A percentile compares a stretch with the other conserved stretches of the same genome.
These are phyloP conservation scores for Astraeus odoratus DNA, from an alignment of 768 basidiomycete genomes.

Conservation along the genomic window DNA sequence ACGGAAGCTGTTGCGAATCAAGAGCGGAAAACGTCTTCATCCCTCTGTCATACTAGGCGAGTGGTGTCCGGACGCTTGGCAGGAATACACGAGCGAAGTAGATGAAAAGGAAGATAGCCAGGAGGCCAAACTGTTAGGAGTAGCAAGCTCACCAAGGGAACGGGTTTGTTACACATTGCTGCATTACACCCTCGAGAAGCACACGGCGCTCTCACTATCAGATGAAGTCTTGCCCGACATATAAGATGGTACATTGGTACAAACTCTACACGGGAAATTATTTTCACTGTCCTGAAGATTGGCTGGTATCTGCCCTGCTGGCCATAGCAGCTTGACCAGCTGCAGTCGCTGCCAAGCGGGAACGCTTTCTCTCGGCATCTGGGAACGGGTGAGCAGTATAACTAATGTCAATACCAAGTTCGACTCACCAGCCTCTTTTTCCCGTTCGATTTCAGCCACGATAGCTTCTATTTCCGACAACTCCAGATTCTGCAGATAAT, in stretches of 20 bases:
- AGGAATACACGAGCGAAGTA: constrained; percentile 61
- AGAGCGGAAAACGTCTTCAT: constrained; percentile 60
- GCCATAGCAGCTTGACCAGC: constrained; percentile 88
- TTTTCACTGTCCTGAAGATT: constrained; percentile 31
- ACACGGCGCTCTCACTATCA: no score
- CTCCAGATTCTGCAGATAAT: constrained; percentile 62
- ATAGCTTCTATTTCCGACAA: constrained; percentile 85
- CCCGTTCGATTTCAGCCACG: constrained; percentile 88
- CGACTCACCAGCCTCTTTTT: constrained; percentile 85
- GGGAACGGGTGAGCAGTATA: constrained; percentile 15
- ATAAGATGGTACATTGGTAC: no score
- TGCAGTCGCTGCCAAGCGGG: constrained; percentile 84
- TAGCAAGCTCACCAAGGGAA: not conserved
- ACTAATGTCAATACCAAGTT: not conserved
- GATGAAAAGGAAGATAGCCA: constrained; percentile 40
- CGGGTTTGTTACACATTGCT: constrained; percentile 8
- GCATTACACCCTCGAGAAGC: no score
- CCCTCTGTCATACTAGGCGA: constrained; percentile 57
- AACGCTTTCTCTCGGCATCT: constrained; percentile 95
- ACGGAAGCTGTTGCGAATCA: no score
- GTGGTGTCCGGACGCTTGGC: constrained; percentile 57
- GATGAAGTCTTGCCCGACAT: no score
- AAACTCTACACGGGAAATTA: no score
- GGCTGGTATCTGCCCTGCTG: constrained; percentile 39
- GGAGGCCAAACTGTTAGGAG: constrained; percentile 46